Conservation (phyloP, 2,329 filamentous ascomycete species). For the Kalmusia sp. region DNA sequence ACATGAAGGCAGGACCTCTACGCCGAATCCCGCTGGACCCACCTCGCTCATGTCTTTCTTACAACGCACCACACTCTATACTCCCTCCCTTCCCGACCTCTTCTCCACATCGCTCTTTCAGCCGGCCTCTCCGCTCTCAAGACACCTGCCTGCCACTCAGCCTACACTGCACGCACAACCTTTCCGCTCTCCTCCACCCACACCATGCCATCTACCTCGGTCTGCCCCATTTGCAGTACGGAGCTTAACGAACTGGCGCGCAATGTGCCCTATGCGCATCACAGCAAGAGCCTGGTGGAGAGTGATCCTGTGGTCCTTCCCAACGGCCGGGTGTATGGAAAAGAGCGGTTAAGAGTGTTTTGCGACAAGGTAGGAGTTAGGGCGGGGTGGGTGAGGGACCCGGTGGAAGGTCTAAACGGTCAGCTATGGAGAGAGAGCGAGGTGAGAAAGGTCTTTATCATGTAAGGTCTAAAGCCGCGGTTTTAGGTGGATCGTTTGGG, state of each 20-base stretch:
- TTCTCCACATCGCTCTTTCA: constrained; percentile 88
- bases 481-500: constrained; percentile 5
- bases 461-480: constrained; percentile 57
- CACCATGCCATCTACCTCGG: constrained; percentile 56
- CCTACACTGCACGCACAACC: constrained; percentile 62
- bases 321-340: constrained; percentile 85
- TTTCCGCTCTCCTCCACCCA: constrained; percentile 63
- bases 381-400: constrained; percentile 74
- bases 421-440: constrained; percentile 56
- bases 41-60: constrained; percentile 81
- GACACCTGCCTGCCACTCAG: constrained; percentile 88
- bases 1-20: constrained; percentile 69
- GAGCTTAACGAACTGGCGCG: constrained; percentile 92
- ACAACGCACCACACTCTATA: constrained; percentile 86
- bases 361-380: constrained; percentile 79
- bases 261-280: constrained; percentile 91
- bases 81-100: constrained; percentile 78
- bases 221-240: constrained; percentile 95
- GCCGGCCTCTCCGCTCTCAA: constrained; percentile 94
- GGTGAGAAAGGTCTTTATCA: constrained; percentile 90
- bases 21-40: constrained; percentile 73
- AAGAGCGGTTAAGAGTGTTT: constrained; percentile 74
- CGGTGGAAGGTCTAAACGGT: constrained; percentile 68
- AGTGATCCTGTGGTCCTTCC: constrained; percentile 85
- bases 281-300: constrained; percentile 92